These are phyloP conservation scores for Leonotis leonurus DNA, from an alignment of 257 asterid genomes.

Conservation along the genomic window DNA sequence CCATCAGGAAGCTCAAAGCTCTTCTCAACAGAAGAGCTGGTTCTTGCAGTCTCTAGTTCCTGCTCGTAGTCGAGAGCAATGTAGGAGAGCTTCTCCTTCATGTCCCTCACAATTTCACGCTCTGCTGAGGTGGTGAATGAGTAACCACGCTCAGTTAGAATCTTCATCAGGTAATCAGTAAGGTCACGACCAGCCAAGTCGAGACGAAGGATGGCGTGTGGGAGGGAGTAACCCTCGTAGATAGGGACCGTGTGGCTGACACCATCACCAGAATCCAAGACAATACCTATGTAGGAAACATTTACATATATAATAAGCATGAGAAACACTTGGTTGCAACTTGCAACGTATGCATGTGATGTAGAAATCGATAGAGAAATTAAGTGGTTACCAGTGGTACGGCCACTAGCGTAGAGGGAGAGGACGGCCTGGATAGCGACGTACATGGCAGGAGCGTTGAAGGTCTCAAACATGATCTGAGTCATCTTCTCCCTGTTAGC, in stretches of 20 bases:
- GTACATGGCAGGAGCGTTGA: conserved; percentile 41
- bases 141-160: conserved; percentile 24
- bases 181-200: conserved; percentile 28
- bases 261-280: conserved; percentile 26
- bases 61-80: conserved; percentile 24
- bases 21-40: conserved; percentile 21
- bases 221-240: conserved; percentile 25
- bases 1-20: conserved; percentile 24
- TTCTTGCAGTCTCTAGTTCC: conserved; percentile 21
- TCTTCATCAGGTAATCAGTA: conserved; percentile 23
- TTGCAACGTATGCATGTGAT: too few relatives aligned
- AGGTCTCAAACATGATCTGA: conserved; percentile 43
- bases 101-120: conserved; percentile 22
- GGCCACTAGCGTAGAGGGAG: conserved; percentile 46
- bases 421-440: conserved; percentile 45
- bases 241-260: conserved; percentile 22
- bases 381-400: conserved; percentile 43
- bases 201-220: conserved; percentile 27
- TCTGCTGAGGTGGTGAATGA: conserved; percentile 29
- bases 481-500: conserved; percentile 46
- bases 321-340: not conserved
- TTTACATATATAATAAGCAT: not conserved
- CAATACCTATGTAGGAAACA: conserved; percentile 8
- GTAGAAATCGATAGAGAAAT: too few relatives aligned
- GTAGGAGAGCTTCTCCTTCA: conserved; percentile 19